Base-by-base conservation (phyloP, 2,329 filamentous ascomycete genomes). In the Alternaria ventricosa region DNA sequence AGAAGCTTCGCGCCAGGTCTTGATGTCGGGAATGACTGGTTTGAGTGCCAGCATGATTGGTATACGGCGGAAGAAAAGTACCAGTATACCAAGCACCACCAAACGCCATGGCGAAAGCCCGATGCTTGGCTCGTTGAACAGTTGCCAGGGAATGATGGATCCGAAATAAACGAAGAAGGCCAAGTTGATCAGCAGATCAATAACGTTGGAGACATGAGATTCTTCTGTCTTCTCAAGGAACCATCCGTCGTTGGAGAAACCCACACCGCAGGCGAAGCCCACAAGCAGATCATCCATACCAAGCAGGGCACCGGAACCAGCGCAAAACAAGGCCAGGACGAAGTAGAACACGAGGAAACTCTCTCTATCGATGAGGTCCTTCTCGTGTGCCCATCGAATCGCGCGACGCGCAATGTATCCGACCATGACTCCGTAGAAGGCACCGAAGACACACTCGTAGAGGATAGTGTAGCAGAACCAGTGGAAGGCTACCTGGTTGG, bases 301-400 rank as follows among this genome's bases (percentile, higher is more conserved):
- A 47, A 99, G 84, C 62, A 97, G 87, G 80, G 93, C 94, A 28
- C 96, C 96, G 0, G 95, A 95, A 18, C 96, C 96, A 63, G 96
- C 96, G 77, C 94, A 97, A 82, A 97, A 99, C 22, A 99, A 87
- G 1, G 96, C 95, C 59, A 99, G 85, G 50, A 97, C 94, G 74
- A 99, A 99, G 84, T 99, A 99, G 82, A 98, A 99, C 55, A 98
- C 96, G 58, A 99, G 87, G 75, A 97, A 98, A 80, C 95, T 98
- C 82, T 99, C 96, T 75, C 96, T 87, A 77, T 99, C 96, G 71
- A 99, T 97, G 60, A 97, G 80, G 53, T 96, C 92, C 70, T 87
- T 89, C 73, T 90, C 88, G 81, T 99, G 95, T 10, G 96, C 94
- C 65, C 84, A 90, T 73, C 93, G 94, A 83, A 99, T 97, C 25